Base-by-base conservation (phyloP, 1,284 basidiomycete species). In the Ceratobasidium sp. region DNA sequence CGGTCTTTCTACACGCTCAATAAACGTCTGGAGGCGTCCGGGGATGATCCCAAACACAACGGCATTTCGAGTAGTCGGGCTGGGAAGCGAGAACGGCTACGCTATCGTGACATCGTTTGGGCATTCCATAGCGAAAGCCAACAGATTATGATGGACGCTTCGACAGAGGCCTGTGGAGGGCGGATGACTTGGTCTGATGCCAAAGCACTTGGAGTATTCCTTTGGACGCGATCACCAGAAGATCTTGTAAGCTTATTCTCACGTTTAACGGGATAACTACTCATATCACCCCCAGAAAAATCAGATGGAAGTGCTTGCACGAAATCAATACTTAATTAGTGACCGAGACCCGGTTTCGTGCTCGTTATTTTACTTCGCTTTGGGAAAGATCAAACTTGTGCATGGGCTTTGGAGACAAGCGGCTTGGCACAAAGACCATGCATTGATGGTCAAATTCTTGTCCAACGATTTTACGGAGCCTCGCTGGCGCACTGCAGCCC, bases 331-430 rank as follows among this genome's bases (percentile, higher is more conserved):
- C 77, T 91, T 95, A 86, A 81, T 84, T 2, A 87, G 87, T 4
- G 91, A 93, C 23, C 87, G 94, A 14, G 94, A 99, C 78, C 97
- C 97, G 1, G 90, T 89, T 5, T 80, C 85, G 9, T 95, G 94
- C 75, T 95, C 93, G 16, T 80, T 99, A 41, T 90, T 93, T 77
- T 99, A 98, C 79, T 97, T 98, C 74, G 95, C 97, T 1, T 80
- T 99, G 1, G 90, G 93, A 44, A 98, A 98, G 77, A 84, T 86
- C 64, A 93, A 93, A 76, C 84, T 98, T 14, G 93, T 99, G 0
- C 90, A 93, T 73, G 93, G 94, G 0, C 82, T 99, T 2, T 99
- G 97, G 97, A 85, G 91, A 72, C 96, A 98, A 76, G 93, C 95
- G 0, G 86, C 87, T 1, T 96, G 95, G 83, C 95, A 99, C 75